Base-by-base conservation (phyloP, 2,329 filamentous ascomycete genomes). In the Fonsecaea nubica region DNA sequence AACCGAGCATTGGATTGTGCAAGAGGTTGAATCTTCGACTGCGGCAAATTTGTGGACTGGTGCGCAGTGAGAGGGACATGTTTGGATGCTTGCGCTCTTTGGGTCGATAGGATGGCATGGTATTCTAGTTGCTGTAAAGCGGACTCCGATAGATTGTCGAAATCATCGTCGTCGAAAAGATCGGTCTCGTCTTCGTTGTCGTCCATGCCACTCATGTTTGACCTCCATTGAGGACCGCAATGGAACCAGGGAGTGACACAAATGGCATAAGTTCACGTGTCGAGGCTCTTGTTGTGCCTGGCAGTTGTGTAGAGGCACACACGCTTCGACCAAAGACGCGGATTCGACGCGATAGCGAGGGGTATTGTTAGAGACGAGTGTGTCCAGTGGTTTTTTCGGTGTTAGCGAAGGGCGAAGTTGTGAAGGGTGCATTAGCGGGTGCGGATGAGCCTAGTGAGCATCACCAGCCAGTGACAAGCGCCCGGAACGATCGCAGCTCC, bases 81-180 rank as follows among this genome's bases (percentile, higher is more conserved):
- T 40, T 63, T 54, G 25, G 50, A 33, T 9, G 42, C 45, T 64
- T 73, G 70, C 35, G 72, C 69, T 21, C 73, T 75, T 55, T 77
- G 81, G 2, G 79, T 81, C n/a, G 80, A 79, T 65, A 75, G 75
- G 60, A 77, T 77, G n/a, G 81, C 81, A 72, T 78, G 75, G 65
- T 82, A 76, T 70, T 83, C 81, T 48, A 84, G 74, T 70, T 81
- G 76, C 65, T 79, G 74, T 58, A 81, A 72, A 21, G 80, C 78
- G 62, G 79, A 74, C 33, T 78, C 75, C 53, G 80, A 78, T 61
- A 83, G 75, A 64, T 77, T 77, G 66, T 82, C 81, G 72, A 81
- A 79, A 68, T 77, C 77, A 68, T 82, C 79, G 64, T 80, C 82
- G 62, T 72, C 71, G 57, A 69, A 73, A 74, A 82, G 82, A 72